A percentile compares a stretch with the other conserved stretches of the same genome.
Conservation (phyloP, 805 yeast species). For the Candida caryicola region DNA sequence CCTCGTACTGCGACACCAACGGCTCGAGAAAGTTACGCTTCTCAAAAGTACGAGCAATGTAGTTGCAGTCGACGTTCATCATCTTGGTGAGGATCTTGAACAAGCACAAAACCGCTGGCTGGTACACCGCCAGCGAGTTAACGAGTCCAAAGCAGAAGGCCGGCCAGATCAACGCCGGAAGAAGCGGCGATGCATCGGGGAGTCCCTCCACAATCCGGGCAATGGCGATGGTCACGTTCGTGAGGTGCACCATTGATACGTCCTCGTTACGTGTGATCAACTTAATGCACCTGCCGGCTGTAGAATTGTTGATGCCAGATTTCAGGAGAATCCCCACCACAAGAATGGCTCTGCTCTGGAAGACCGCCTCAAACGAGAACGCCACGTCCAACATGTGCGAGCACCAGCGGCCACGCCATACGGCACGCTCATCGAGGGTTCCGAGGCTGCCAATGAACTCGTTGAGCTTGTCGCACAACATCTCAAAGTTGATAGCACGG, state of each 20-base stretch:
- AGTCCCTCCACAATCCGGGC: slow-evolving; percentile 50
- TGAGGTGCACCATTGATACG: slow-evolving; percentile 27
- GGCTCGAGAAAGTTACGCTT: slow-evolving; percentile 40
- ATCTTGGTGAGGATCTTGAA: slow-evolving; percentile 26
- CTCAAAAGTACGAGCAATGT: slow-evolving; percentile 28
- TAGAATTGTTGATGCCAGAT: slow-evolving; percentile 58
- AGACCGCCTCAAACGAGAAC: slow-evolving; percentile 50
- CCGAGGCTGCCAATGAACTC: slow-evolving; percentile 51
- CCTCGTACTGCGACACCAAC: slow-evolving; percentile 43
- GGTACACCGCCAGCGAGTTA: slow-evolving; percentile 30
- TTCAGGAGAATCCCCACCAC: slow-evolving; percentile 68
- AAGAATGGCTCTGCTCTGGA: slow-evolving; percentile 66
- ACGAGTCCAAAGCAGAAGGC: slow-evolving; percentile 29
- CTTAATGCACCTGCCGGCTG: slow-evolving; percentile 33
- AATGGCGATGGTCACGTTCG: slow-evolving; percentile 44
- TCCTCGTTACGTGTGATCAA: slow-evolving; percentile 22
- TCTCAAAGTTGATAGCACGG: slow-evolving; percentile 50
- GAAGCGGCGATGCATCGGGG: slow-evolving; percentile 42
- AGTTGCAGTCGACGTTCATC: slow-evolving; percentile 19
- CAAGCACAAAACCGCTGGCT: slow-evolving; percentile 30
- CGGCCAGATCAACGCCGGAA: slow-evolving; percentile 52
- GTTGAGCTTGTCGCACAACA: slow-evolving; percentile 54
- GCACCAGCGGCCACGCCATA: slow-evolving; percentile 67
- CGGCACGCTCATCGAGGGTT: slow-evolving; percentile 42
- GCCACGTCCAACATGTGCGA: slow-evolving; percentile 63